A percentile compares a stretch with the other conserved stretches of the same genome.
These are phyloP conservation scores for Arthroderma uncinatum DNA, from an alignment of 2,329 filamentous ascomycete genomes.

Conservation along the genomic window DNA sequence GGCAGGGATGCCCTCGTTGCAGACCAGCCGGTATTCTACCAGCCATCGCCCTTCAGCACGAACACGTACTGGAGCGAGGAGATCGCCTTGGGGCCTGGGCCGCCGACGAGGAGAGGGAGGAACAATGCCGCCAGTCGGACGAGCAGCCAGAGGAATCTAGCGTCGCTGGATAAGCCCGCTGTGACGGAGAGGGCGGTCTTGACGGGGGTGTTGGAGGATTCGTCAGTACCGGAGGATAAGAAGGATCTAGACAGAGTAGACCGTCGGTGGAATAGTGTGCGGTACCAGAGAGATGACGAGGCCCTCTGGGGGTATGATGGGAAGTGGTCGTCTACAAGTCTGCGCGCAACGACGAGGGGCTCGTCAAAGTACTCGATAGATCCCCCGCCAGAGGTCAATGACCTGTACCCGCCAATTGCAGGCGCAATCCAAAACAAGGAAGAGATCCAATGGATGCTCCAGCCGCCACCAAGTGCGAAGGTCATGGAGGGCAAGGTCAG, in stretches of 20 bases:
- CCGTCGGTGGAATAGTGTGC: conserved; percentile 59
- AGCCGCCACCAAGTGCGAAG: conserved; percentile 78
- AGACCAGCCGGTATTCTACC: conserved; percentile 65
- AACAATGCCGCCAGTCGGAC: conserved; percentile 49
- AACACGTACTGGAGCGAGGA: conserved; percentile 86
- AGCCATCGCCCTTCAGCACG: conserved; percentile 68
- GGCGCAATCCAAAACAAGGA: conserved; percentile 58
- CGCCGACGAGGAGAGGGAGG: conserved; percentile 50
- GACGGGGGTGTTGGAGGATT: conserved; percentile 13
- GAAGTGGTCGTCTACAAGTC: conserved; percentile 46
- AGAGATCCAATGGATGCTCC: conserved; percentile 81
- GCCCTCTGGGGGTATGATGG: conserved; percentile 61
- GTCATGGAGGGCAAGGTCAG: conserved; percentile 77
- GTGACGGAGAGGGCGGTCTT: conserved; percentile 14
- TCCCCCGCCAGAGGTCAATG: conserved; percentile 64
- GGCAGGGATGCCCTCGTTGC: conserved; percentile 45
- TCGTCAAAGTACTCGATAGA: conserved; percentile 50
- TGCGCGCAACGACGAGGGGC: conserved; percentile 27
- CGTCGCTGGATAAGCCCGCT: conserved; percentile 30
- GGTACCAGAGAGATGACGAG: conserved; percentile 81
- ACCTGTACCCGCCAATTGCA: conserved; percentile 75
- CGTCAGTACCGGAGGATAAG: conserved; percentile 14
- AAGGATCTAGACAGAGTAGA: conserved; percentile 43
- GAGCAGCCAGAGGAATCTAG: conserved; percentile 47
- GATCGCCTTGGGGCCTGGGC: conserved; percentile 66